phyloP scores from a whole-genome alignment of 805 yeast species.

The Phaffomyces thermotolerans region DNA sequence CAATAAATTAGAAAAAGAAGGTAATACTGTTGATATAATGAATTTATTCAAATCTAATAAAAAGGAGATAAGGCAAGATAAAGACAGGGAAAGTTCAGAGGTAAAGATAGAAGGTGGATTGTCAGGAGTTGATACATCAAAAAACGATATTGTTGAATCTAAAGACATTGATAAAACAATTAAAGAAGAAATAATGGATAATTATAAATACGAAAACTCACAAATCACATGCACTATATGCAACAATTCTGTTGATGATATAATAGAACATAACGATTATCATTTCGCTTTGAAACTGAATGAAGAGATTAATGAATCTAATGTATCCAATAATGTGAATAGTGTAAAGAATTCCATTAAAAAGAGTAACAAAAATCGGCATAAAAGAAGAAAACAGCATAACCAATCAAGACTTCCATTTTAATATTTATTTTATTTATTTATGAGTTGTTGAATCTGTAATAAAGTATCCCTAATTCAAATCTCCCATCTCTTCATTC shows the following conservation, averaged over 20 bases:
- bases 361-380: not conserved
- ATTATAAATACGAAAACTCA: not conserved
- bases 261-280: constrained; percentile 45
- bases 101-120: no score
- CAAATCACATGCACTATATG: constrained; percentile 8
- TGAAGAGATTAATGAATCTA: constrained; percentile 13
- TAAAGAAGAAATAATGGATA: not conserved
- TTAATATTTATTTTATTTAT: constrained; percentile 2
- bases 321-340: not conserved
- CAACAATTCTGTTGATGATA: constrained; percentile 15
- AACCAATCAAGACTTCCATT: constrained; percentile 22
- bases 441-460: no score
- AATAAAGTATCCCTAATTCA: no score
- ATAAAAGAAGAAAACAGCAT: constrained; percentile 8
- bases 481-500: no score
- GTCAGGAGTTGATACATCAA: no score
- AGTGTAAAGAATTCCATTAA: no score
- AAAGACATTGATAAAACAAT: no score
- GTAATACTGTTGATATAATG: not conserved
- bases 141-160: no score
- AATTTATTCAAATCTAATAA: no score
- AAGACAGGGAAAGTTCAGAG: no score
- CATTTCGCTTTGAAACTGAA: constrained; percentile 47
- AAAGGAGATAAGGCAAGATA: no score
- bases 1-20: not conserved